These are phyloP conservation scores for Aureobasidium sp. DNA, from an alignment of 2,329 filamentous ascomycete species.

Conservation along the genomic window DNA sequence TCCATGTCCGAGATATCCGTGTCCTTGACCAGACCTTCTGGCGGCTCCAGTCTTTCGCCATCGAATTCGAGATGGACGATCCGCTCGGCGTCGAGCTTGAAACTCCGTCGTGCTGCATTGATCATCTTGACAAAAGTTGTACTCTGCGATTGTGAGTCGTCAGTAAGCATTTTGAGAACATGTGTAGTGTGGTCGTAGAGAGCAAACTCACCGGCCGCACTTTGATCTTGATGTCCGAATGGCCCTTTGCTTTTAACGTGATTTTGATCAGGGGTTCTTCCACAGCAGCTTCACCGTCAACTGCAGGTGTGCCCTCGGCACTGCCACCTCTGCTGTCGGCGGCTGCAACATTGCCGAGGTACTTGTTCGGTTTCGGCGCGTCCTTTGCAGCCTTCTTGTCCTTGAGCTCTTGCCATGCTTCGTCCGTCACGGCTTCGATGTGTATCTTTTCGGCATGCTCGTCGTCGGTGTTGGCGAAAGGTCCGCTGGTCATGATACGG, in stretches of 20 bases:
- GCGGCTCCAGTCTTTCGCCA: conserved; percentile 59
- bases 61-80: conserved; percentile 62
- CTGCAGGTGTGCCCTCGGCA: conserved; percentile 16
- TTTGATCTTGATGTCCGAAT: conserved; percentile 42
- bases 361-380: not conserved
- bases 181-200: not conserved
- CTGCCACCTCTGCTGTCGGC: conserved; percentile 14
- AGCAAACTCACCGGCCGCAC: conserved; percentile 35
- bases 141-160: conserved; percentile 26
- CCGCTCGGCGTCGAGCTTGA: conserved; percentile 42
- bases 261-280: conserved; percentile 33
- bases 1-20: conserved; percentile 69
- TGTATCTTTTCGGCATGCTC: conserved; percentile 52
- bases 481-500: conserved; percentile 27
- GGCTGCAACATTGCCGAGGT: not conserved
- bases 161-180: not conserved
- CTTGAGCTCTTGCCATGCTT: conserved; percentile 46
- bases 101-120: conserved; percentile 49
- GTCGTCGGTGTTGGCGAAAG: conserved; percentile 42
- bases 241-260: conserved; percentile 43
- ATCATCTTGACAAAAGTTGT: conserved; percentile 57
- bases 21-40: conserved; percentile 52
- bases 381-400: conserved; percentile 33
- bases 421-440: conserved; percentile 67
- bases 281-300: conserved; percentile 18